Conservation (phyloP, 345 rosid species). For the Ceriops zippeliana region DNA sequence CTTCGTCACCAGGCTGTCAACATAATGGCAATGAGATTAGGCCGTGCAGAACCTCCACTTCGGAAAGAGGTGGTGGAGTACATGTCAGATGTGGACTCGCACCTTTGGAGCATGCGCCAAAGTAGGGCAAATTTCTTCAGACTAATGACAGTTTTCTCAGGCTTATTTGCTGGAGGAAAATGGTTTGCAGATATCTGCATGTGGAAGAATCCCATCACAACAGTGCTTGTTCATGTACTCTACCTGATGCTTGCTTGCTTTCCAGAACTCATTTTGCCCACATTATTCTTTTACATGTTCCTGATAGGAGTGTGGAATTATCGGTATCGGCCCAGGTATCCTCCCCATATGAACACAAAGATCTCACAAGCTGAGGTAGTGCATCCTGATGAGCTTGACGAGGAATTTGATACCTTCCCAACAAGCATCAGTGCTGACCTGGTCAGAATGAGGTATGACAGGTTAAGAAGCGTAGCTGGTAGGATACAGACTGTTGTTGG, state of each 20-base stretch:
- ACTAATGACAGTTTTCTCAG: slow-evolving; percentile 34
- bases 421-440: slow-evolving; percentile 30
- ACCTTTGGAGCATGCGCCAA: slow-evolving; percentile 36
- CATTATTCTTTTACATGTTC: slow-evolving; percentile 33
- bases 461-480: slow-evolving; percentile 31
- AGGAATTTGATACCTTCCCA: slow-evolving; percentile 35
- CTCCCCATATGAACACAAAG: slow-evolving; percentile 36
- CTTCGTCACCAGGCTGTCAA: slow-evolving; percentile 36
- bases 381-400: slow-evolving; percentile 34
- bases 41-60: slow-evolving; percentile 34
- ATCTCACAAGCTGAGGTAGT: slow-evolving; percentile 32
- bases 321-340: slow-evolving; percentile 31
- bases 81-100: slow-evolving; percentile 33
- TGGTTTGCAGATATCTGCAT: slow-evolving; percentile 34
- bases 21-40: slow-evolving; percentile 31
- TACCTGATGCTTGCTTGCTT: slow-evolving; percentile 36
- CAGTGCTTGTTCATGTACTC: slow-evolving; percentile 33
- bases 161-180: slow-evolving; percentile 28
- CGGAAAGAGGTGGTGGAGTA: slow-evolving; percentile 35
- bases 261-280: slow-evolving; percentile 34
- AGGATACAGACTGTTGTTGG: too few relatives aligned
- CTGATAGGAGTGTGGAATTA: slow-evolving; percentile 35
- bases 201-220: slow-evolving; percentile 34
- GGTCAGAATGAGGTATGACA: slow-evolving; percentile 32
- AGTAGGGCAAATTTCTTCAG: slow-evolving; percentile 34